Evolutionary conservation across 768 basidiomycete genomes (phyloP).

Genomic region (Kwoniella newhampshirensis): DNA sequence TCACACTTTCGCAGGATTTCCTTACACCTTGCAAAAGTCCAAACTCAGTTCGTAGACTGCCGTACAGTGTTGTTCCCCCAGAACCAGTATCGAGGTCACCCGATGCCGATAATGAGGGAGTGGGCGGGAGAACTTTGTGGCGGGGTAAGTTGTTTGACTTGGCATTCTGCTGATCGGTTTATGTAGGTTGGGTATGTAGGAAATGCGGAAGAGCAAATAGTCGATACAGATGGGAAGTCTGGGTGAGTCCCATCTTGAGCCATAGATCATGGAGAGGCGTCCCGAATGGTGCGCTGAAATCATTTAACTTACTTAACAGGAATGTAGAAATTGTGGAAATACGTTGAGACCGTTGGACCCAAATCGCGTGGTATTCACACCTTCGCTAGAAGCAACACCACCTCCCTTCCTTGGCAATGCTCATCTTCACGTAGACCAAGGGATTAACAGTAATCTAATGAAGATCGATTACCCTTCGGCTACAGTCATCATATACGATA

Average conservation of each 20-base stretch:
- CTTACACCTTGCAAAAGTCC: conserved; percentile 12
- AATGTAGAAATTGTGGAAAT: conserved; percentile 28
- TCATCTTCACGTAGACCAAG: conserved; percentile 3
- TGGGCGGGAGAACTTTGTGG: conserved; percentile 14
- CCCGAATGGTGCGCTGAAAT: too few relatives aligned
- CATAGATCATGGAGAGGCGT: too few relatives aligned
- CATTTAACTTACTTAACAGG: conserved; percentile 7
- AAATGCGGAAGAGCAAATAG: conserved; percentile 41
- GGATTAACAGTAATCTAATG: conserved; percentile 3
- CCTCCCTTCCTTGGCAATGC: conserved; percentile 21
- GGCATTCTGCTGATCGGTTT: not conserved
- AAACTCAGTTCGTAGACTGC: conserved; percentile 3
- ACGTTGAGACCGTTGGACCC: conserved; percentile 13
- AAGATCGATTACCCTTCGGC: not conserved
- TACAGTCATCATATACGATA: conserved; percentile 12
- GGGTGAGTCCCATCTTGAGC: conserved; percentile 29
- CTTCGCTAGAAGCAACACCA: not conserved
- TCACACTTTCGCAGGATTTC: conserved; percentile 21
- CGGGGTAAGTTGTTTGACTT: conserved; percentile 5
- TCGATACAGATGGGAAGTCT: conserved; percentile 41
- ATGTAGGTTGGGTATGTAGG: conserved; percentile 39
- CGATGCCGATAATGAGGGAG: conserved; percentile 11
- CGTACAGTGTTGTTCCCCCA: conserved; percentile 30
- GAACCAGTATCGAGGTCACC: conserved; percentile 9
- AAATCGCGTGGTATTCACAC: not conserved